phyloP scores from a whole-genome alignment of 1,139 yeast genomes.

The Debaryomyces sp. region DNA sequence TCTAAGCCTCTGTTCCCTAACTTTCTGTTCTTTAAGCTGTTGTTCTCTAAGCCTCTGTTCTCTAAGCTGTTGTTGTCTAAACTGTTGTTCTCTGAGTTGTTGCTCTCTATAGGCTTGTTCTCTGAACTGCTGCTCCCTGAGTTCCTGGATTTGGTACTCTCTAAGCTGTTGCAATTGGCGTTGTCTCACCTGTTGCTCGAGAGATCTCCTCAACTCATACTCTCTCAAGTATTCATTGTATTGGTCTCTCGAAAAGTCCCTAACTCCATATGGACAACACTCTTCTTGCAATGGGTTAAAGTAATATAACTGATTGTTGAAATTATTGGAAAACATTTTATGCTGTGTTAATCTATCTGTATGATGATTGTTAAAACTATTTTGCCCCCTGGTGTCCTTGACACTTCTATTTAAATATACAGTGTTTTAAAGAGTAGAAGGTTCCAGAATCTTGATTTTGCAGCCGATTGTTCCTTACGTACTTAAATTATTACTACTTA shows the following conservation, averaged over 20 bases:
- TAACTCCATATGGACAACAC: neutral
- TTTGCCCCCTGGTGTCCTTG: neutral
- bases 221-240: neutral
- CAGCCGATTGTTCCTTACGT: conserved; percentile 2
- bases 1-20: conserved; percentile 6
- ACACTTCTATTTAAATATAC: conserved; percentile 6
- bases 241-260: neutral
- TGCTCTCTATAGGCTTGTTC: conserved; percentile 5
- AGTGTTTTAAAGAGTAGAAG: neutral
- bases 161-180: neutral
- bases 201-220: neutral
- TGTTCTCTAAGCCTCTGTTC: conserved; percentile 10
- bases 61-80: conserved; percentile 14
- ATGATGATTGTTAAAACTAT: neutral
- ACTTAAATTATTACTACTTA: neutral
- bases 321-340: conserved; percentile 2
- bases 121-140: conserved; percentile 6
- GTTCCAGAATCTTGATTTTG: conserved; percentile 5
- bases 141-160: conserved; percentile 6
- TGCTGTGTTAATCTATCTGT: neutral
- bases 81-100: conserved; percentile 6
- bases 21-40: conserved; percentile 1
- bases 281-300: neutral
- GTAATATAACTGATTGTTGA: conserved; percentile 1
- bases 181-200: neutral